Base-by-base conservation (phyloP, 352 stramenopile species). In the Phytopythium boreale region DNA sequence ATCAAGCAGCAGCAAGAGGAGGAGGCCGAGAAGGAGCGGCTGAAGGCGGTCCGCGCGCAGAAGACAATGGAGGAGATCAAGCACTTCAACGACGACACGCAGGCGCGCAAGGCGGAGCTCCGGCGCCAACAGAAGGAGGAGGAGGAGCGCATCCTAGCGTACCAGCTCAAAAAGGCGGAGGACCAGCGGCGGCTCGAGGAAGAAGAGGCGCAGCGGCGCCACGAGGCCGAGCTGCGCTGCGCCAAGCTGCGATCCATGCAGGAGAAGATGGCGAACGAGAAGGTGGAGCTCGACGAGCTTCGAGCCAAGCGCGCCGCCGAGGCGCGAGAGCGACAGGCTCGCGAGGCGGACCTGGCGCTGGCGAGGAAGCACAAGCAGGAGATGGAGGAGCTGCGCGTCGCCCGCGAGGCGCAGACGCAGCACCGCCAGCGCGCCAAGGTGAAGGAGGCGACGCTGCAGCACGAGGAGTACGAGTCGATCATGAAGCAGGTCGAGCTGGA, bases 251-350 rank as follows among this genome's bases (percentile, higher is more conserved):
- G 84, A 1, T 88, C 76, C 6, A 89, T 77, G 64, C 86, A 98
- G 66, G 88, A 97, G 69, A 93, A 93, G 61, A 88, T 90, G 74
- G 84, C 86, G 20, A 93, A 95, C 60, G 81, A 90, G 37, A 90
- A 92, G 57, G 81, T 86, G 19, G 92, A 98, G 69, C 77, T 98
- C 22, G 90, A 98, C 67, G 94, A 98, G 62, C 61, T 98, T 4
- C 85, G 90, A n/a, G 93, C 91, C 37, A 92, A 96, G 57, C 86
- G 94, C 39, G 92, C 91, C 10, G 83, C 84, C 8, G 94, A 98
- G 73, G 90, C 87, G 22, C 79, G 84, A 17, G 92, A 98, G 59
- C 82, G 92, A 44, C 84, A 94, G 36, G 90, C 90, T 12, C 82
- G 91, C 24, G 80, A 97, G 66, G 84, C 87, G 2, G 90, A 98